These are phyloP conservation scores for Papiliotrema fonsecae DNA, from an alignment of 1,284 basidiomycete species.

Conservation along the genomic window DNA sequence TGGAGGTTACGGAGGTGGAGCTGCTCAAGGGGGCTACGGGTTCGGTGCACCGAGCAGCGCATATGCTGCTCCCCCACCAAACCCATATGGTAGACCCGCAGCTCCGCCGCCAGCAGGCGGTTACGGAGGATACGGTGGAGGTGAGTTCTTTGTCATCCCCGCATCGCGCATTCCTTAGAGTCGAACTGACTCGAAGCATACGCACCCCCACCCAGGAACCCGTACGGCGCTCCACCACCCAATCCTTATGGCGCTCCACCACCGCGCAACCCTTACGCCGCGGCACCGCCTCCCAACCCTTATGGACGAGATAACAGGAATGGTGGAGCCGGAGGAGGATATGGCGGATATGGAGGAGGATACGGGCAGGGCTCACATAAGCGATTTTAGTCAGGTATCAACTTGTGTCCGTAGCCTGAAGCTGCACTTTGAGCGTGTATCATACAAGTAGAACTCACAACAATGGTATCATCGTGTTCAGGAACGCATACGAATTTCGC, in stretches of 20 bases:
- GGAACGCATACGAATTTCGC: too few species aligned
- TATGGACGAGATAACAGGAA: neutral
- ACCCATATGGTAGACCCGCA: conserved; percentile 13
- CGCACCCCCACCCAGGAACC: neutral
- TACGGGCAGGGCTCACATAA: neutral
- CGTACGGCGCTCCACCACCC: conserved; percentile 2
- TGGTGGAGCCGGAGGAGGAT: conserved; percentile 1
- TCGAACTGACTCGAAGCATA: neutral
- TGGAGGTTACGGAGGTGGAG: conserved; percentile 11
- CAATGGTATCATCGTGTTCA: too few species aligned
- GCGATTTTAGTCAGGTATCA: neutral
- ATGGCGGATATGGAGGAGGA: conserved; percentile 12
- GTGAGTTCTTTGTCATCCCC: neutral
- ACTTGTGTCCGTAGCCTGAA: too few species aligned
- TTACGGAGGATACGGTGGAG: conserved; percentile 13
- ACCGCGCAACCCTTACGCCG: conserved; percentile 1
- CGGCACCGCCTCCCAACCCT: neutral
- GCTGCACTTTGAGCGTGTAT: too few species aligned
- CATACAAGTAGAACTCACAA: too few species aligned
- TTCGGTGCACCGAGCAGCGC: conserved; percentile 3
- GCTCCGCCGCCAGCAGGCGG: neutral
- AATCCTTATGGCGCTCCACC: conserved; percentile 13
- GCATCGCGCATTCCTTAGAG: neutral
- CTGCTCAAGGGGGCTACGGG: conserved; percentile 13
- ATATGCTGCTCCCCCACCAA: conserved; percentile 15